phyloP scores from a whole-genome alignment of 345 rosid genomes.

The Cardamine occulta region DNA sequence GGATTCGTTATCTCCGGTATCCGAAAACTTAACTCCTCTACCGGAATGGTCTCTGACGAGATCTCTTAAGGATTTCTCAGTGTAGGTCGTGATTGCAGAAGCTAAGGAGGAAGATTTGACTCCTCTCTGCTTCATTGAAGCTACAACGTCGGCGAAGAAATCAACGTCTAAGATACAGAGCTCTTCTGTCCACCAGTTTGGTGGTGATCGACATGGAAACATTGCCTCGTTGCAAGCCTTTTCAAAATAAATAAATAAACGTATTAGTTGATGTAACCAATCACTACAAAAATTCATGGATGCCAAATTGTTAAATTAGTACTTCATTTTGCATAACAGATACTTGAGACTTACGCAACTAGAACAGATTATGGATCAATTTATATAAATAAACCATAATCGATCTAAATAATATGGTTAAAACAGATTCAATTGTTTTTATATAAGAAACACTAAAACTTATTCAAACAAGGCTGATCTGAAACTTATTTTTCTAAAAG shows the following conservation, averaged over 20 bases:
- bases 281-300: not conserved
- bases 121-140: slow-evolving; percentile 70
- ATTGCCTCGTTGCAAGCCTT: slow-evolving; percentile 82
- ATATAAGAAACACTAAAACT: not conserved
- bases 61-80: slow-evolving; percentile 82
- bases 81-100: slow-evolving; percentile 64
- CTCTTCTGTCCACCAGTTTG: slow-evolving; percentile 98
- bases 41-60: slow-evolving; percentile 88
- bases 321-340: not conserved
- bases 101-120: slow-evolving; percentile 68
- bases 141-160: slow-evolving; percentile 56
- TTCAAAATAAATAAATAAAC: not conserved
- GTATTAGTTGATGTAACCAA: not conserved
- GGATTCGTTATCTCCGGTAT: slow-evolving; percentile 38
- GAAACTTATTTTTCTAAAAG: not conserved
- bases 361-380: not conserved
- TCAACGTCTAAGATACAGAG: slow-evolving; percentile 67
- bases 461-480: not conserved
- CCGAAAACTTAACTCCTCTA: slow-evolving; percentile 49
- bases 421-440: not conserved
- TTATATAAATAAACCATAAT: too few species aligned
- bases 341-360: slow-evolving; percentile 19
- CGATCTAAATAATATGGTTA: not conserved
- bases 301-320: not conserved
- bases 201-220: slow-evolving; percentile 83